Conservation (phyloP, 352 stramenopile species). For the Pythium rishiriense region DNA sequence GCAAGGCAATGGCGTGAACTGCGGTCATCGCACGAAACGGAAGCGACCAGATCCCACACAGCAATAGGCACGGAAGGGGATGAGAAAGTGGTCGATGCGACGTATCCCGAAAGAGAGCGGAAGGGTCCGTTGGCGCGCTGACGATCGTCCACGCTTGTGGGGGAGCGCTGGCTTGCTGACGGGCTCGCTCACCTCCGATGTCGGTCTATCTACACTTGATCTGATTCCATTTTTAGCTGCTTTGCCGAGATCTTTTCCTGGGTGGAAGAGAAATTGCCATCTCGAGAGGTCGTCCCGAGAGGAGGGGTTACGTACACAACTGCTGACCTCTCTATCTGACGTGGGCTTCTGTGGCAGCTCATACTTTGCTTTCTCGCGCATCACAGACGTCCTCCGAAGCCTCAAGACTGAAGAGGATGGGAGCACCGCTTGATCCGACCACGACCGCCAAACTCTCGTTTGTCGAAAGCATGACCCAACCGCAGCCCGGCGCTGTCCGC, state of each 20-base stretch:
- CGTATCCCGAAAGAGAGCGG: conserved; percentile 12
- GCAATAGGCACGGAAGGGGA: conserved; percentile 20
- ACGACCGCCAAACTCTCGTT: conserved; percentile 27
- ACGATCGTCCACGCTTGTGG: background rate
- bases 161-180: background rate
- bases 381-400: background rate
- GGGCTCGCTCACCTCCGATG: background rate
- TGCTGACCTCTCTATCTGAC: too few species aligned
- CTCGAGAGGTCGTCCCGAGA: background rate
- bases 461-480: conserved; percentile 35
- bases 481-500: conserved; percentile 27
- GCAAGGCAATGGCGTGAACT: background rate
- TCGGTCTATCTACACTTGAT: conserved; percentile 43
- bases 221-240: conserved; percentile 30
- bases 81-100: conserved; percentile 27
- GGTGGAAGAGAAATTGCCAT: background rate
- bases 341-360: background rate
- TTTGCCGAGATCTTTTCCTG: background rate
- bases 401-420: conserved; percentile 2
- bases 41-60: background rate
- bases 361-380: background rate
- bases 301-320: background rate
- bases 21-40: background rate
- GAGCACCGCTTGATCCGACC: background rate
- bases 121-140: background rate